Evolutionary conservation across 768 basidiomycete genomes (phyloP).

Genomic region (Leucocoprinus birnbaumii): DNA sequence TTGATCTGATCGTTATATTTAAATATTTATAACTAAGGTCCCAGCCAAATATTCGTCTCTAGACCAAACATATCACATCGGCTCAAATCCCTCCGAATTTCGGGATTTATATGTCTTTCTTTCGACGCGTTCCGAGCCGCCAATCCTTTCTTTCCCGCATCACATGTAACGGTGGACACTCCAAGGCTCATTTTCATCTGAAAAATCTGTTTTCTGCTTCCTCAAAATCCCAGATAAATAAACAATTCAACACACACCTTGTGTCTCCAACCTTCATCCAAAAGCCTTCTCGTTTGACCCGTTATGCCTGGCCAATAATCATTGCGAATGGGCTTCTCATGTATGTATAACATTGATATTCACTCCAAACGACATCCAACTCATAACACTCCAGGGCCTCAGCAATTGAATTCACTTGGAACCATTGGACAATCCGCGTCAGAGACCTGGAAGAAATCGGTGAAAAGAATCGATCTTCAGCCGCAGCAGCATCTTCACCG

Average conservation of each 20-base stretch:
- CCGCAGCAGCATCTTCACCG: constrained; percentile 6
- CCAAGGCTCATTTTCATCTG: not conserved
- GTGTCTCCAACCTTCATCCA: not conserved
- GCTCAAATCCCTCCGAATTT: too few species aligned
- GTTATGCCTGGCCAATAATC: constrained; percentile 11
- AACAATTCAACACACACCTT: not conserved
- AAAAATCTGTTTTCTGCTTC: too few species aligned
- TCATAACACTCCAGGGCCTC: constrained; percentile 20
- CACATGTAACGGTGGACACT: too few species aligned
- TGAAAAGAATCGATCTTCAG: constrained; percentile 13
- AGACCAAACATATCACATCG: not conserved
- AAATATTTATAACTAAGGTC: not conserved
- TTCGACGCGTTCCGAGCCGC: too few species aligned
- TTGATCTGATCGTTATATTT: too few species aligned
- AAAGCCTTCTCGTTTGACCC: constrained; percentile 4
- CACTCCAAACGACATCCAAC: too few species aligned
- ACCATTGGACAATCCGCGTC: constrained; percentile 26
- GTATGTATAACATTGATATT: not conserved
- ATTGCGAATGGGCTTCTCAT: constrained; percentile 11
- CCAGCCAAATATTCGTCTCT: not conserved
- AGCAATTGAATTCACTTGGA: constrained; percentile 31
- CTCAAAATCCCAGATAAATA: too few species aligned
- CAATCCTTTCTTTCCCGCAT: too few species aligned
- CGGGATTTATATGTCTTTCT: too few species aligned
- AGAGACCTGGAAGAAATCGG: constrained; percentile 20